Evolutionary conservation across 2,329 filamentous ascomycete genomes (phyloP).

Genomic region (Aspergillus hortae): DNA sequence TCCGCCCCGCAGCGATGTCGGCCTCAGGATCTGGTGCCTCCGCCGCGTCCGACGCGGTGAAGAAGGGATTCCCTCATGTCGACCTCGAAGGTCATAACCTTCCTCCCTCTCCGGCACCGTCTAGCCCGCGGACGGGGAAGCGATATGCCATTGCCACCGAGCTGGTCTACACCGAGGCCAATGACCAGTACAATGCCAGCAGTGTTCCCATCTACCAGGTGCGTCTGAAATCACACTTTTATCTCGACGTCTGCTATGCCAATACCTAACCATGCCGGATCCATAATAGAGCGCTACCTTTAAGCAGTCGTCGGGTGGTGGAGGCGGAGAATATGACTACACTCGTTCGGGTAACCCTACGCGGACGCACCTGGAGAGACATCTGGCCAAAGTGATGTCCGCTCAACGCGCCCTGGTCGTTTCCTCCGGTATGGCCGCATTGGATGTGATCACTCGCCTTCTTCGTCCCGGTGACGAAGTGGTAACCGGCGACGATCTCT

Average conservation of each 20-base stretch:
- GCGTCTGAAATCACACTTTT: slow-evolving; percentile 6
- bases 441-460: slow-evolving; percentile 92
- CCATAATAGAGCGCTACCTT: slow-evolving; percentile 76
- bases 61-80: slow-evolving; percentile 57
- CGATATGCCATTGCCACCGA: slow-evolving; percentile 95
- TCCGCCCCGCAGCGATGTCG: slow-evolving; percentile 38
- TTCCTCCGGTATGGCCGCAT: slow-evolving; percentile 92
- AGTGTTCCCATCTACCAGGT: slow-evolving; percentile 96
- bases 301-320: slow-evolving; percentile 79
- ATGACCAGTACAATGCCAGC: slow-evolving; percentile 94
- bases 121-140: slow-evolving; percentile 78
- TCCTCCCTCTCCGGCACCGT: slow-evolving; percentile 88
- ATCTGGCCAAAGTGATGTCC: slow-evolving; percentile 98
- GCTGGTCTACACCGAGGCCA: slow-evolving; percentile 91
- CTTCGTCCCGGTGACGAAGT: slow-evolving; percentile 93
- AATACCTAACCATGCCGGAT: neutral
- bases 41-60: slow-evolving; percentile 27
- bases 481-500: slow-evolving; percentile 93
- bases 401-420: slow-evolving; percentile 87
- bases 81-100: slow-evolving; percentile 81
- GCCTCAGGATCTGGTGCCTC: slow-evolving; percentile 28
- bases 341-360: slow-evolving; percentile 97
- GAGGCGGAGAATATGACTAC: slow-evolving; percentile 94
- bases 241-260: neutral
- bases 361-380: slow-evolving; percentile 89